These are phyloP conservation scores for Caulochytrium protostelioides DNA, from an alignment of 371 early-diverging fungal species.

Conservation along the genomic window DNA sequence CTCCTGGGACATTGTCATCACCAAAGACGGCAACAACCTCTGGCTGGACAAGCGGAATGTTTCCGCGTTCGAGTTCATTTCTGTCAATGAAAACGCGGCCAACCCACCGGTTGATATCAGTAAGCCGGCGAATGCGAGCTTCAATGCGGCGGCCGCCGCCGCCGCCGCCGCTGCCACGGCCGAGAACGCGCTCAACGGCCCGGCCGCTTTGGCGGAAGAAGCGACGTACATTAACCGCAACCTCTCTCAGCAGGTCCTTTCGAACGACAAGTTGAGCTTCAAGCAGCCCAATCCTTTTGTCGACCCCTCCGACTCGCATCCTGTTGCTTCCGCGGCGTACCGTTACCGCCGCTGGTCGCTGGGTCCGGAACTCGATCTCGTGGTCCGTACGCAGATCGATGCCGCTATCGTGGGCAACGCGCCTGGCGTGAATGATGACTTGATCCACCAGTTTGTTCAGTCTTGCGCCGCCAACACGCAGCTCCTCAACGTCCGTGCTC, in stretches of 20 bases:
- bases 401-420: conserved; percentile 37
- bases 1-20: conserved; percentile 88
- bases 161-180: conserved; percentile 51
- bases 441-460: too few species aligned
- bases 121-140: too few species aligned
- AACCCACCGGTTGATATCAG: conserved; percentile 69
- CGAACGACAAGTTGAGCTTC: conserved; percentile 19
- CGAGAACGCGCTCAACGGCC: conserved; percentile 62
- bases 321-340: conserved; percentile 54
- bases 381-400: conserved; percentile 78
- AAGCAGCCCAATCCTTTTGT: conserved; percentile 59
- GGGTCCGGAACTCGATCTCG: conserved; percentile 34
- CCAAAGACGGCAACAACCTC: conserved; percentile 60
- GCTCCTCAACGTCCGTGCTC: conserved; percentile 48
- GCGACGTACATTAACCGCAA: conserved; percentile 63
- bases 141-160: too few species aligned
- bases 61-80: conserved; percentile 14
- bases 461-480: conserved; percentile 29
- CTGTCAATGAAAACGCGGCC: conserved; percentile 81
- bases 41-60: conserved; percentile 80
- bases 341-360: conserved; percentile 52
- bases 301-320: conserved; percentile 20
- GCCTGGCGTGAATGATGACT: too few species aligned
- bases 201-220: conserved; percentile 62
- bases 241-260: conserved; percentile 65